Evolutionary conservation across 2,329 filamentous ascomycete genomes (phyloP), one percentile per base, ranked within the genome.

Genomic region (Cladophialophora exuberans): DNA sequence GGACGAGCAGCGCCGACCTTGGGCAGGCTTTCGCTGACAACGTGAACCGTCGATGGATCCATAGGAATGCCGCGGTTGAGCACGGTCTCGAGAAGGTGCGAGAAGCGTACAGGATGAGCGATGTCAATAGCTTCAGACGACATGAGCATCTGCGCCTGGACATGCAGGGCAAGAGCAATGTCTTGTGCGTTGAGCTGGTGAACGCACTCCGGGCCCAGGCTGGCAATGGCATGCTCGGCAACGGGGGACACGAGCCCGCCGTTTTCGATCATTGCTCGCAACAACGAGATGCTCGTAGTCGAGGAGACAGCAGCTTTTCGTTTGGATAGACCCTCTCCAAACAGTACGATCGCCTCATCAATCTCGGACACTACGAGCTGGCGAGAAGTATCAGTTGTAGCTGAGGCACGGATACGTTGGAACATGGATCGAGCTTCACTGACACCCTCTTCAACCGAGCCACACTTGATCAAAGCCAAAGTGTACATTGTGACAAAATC

Each of bases 401-500:
- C 79, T 18, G 81, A 77, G 54, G 83, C 82, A 56, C 89, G 86
- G 64, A 97, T 90, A 57, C 88, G 86, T 67, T 86, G 79, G 72
- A 97, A 96, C 89, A 96, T 95, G 67, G 85, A 79, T 64, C 94
- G 89, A 7, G 89, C 86, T 69, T 94, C 85, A 10, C 80, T 77
- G 55, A 97, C 74, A 45, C 88, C 94, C 67, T 93, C 89, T n/a
- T 87, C 84, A 44, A 92, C 83, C 66, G 91, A 86, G 36, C 91
- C 90, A 60, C 89, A 90, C 50, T 89, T 88, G 68, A 97, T 88
- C 71, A 97, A 79, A 43, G 91, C 90, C 54, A 96, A 84, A 11
- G 89, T 85, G 67, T 93, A 96, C 90, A 97, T 96, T 54, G 89
- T 84, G 10, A 90, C 88, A 71, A 95, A 87, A 26, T 84, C 77